Percentiles rank a stretch among this genome's conserved stretches.
Evolutionary conservation across 176 grass and related monocot species (phyloP).

Genomic region (Oryza meyeriana): DNA sequence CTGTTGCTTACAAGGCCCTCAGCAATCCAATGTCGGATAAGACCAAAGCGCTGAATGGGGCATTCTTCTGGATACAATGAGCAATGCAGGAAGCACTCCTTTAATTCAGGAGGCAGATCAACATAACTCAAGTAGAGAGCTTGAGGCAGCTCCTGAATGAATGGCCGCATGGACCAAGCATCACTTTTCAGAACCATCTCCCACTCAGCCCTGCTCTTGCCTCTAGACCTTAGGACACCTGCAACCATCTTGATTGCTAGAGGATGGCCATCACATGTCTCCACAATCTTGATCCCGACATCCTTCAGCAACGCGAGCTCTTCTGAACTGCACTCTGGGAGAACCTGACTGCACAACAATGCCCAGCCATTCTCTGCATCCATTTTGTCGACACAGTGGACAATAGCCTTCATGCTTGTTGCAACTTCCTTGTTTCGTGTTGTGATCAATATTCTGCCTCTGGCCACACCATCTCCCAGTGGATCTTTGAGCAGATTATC

Average conservation of each 20-base stretch:
- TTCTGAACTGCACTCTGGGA: constrained; percentile 28
- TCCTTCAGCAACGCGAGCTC: constrained; percentile 43
- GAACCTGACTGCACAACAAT: constrained; percentile 41
- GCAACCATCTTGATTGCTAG: constrained; percentile 66
- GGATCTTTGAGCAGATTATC: constrained; percentile 58
- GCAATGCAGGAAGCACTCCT: constrained; percentile 82
- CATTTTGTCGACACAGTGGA: constrained; percentile 59
- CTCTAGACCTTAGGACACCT: constrained; percentile 55
- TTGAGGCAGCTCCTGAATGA: constrained; percentile 52
- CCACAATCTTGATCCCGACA: constrained; percentile 55
- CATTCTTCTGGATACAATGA: constrained; percentile 66
- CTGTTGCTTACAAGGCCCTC: constrained; percentile 58
- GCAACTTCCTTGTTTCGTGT: constrained; percentile 44
- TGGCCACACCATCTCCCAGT: constrained; percentile 49
- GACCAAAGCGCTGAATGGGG: constrained; percentile 42
- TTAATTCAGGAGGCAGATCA: constrained; percentile 67
- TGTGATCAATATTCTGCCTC: constrained; percentile 58
- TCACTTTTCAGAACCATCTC: constrained; percentile 54
- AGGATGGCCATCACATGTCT: constrained; percentile 69
- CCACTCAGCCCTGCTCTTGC: constrained; percentile 50
- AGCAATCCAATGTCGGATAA: constrained; percentile 68
- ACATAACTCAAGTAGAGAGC: constrained; percentile 68
- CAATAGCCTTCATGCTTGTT: constrained; percentile 44
- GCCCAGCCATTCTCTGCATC: constrained; percentile 47
- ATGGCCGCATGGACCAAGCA: constrained; percentile 42